Base-by-base conservation (phyloP, 495 filamentous ascomycete genomes). In the Penicillium nucicola region DNA sequence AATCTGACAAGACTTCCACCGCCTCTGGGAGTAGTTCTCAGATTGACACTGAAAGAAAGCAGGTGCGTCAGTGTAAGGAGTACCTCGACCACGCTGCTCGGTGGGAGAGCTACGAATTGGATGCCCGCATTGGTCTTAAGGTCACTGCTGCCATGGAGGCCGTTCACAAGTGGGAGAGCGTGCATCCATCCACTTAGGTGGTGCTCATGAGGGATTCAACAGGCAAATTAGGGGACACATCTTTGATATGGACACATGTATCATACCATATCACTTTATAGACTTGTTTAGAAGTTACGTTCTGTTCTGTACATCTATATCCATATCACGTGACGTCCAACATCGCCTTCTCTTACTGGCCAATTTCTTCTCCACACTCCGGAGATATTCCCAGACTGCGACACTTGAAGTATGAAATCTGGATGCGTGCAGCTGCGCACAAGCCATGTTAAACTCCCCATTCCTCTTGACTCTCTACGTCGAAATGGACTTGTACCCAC, bases 21-120 rank as follows among this genome's bases (percentile, higher is more conserved):
- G 42, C 22, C 10, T 43, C 39, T 30, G 51, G 17, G 3, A 50
- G 43, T 19, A 25, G 32, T 36, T 53, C 43, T n/a, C 52, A 52
- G 14, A 38, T 56, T 20, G 66, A 72, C n/a, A 55, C 64, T 5
- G 78, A 80, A 62, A 75, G 76, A 30, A 65, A 70, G 44, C 68
- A 79, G 53, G 74, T 87, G 17, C 67, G 75, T 12, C 84, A 90
- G 58, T 90, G 88, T 64, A 80, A 84, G 56, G 72, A 76, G 31
- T 87, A 85, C 72, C 66, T 96, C 14, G 83, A 90, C 14, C 90
- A 89, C 69, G 87, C 87, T 18, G 83, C 86, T 15, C 81, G 73
- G 18, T 97, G 90, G 89, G 92, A 96, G 56, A 74, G 77, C 12
- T 97, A 88, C 62, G 84, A 93, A 38, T 75, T 97, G 30, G 95